Conservation (phyloP, 768 basidiomycete genomes). For the Hericium alpestre region DNA sequence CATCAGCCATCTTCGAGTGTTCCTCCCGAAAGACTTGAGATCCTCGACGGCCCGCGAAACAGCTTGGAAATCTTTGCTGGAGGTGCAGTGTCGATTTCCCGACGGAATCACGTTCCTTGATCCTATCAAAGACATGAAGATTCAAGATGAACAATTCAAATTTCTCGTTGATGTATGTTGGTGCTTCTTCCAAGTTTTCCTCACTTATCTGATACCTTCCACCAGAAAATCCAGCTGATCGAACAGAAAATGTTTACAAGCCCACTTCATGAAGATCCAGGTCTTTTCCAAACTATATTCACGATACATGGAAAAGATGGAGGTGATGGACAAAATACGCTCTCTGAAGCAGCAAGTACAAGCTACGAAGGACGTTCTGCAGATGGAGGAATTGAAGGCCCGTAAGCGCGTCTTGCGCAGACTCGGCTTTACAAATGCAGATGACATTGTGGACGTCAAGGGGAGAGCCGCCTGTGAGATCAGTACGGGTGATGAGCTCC, state of each 20-base stretch:
- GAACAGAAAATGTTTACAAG: slow-evolving; percentile 78
- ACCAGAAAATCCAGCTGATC: slow-evolving; percentile 83
- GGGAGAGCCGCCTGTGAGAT: slow-evolving; percentile 98
- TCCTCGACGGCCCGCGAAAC: slow-evolving; percentile 66
- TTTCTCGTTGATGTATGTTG: slow-evolving; percentile 65
- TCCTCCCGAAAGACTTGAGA: slow-evolving; percentile 84
- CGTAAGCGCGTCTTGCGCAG: slow-evolving; percentile 90
- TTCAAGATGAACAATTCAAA: slow-evolving; percentile 89
- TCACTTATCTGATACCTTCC: not conserved
- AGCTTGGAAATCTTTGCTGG: slow-evolving; percentile 80
- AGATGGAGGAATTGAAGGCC: slow-evolving; percentile 92
- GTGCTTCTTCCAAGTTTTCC: slow-evolving; percentile 2
- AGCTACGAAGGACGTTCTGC: slow-evolving; percentile 83
- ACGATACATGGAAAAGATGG: slow-evolving; percentile 66
- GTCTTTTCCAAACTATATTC: slow-evolving; percentile 76
- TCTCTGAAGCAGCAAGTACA: slow-evolving; percentile 78
- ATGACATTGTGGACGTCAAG: slow-evolving; percentile 96
- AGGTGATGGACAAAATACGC: slow-evolving; percentile 57
- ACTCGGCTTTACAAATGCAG: slow-evolving; percentile 76
- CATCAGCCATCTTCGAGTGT: slow-evolving; percentile 78
- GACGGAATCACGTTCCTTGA: slow-evolving; percentile 81
- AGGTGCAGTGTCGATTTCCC: slow-evolving; percentile 86
- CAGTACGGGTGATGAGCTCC: slow-evolving; percentile 89
- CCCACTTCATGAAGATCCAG: slow-evolving; percentile 67
- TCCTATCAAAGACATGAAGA: slow-evolving; percentile 89